Percentiles rank a stretch among this genome's conserved stretches.
Evolutionary conservation across 345 rosid genomes (phyloP).

Genomic region (Clarkia xantiana): DNA sequence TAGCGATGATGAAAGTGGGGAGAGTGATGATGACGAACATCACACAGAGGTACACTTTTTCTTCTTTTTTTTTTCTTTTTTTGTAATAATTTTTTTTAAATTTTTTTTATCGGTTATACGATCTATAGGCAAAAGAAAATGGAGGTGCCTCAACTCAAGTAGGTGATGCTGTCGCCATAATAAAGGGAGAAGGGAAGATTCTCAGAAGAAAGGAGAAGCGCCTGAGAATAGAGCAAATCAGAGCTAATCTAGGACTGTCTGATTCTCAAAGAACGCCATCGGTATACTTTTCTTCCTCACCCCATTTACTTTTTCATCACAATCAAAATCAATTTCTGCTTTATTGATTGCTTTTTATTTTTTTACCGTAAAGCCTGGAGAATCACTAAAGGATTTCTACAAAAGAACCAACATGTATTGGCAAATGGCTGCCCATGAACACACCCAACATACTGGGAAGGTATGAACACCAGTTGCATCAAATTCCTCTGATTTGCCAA

Average conservation of each 20-base stretch:
- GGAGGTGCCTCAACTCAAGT: slow-evolving; percentile 17
- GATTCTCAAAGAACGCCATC: slow-evolving; percentile 90
- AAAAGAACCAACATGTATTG: slow-evolving; percentile 82
- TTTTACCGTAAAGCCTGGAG: slow-evolving; percentile 61
- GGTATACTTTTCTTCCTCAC: slow-evolving; percentile 22
- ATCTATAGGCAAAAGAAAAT: background rate
- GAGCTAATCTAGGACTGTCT: slow-evolving; percentile 90
- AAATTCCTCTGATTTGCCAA: no score
- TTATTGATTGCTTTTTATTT: no score
- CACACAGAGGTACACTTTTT: slow-evolving; percentile 22
- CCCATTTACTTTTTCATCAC: background rate
- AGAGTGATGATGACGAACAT: slow-evolving; percentile 25
- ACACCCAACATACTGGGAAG: slow-evolving; percentile 97
- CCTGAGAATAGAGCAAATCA: slow-evolving; percentile 81
- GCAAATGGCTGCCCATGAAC: slow-evolving; percentile 99
- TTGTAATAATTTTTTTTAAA: no score
- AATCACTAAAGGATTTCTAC: slow-evolving; percentile 81
- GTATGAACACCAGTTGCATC: no score
- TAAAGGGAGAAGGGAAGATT: slow-evolving; percentile 64
- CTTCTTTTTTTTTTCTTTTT: no score
- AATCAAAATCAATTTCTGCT: background rate
- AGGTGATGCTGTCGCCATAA: slow-evolving; percentile 80
- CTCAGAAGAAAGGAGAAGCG: slow-evolving; percentile 85
- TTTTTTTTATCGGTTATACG: no score
- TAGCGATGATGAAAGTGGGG: slow-evolving; percentile 40